Percentiles rank a stretch among this genome's conserved stretches.
These are phyloP conservation scores for Lomentospora prolificans DNA, from an alignment of 2,329 filamentous ascomycete genomes.

Conservation along the genomic window DNA sequence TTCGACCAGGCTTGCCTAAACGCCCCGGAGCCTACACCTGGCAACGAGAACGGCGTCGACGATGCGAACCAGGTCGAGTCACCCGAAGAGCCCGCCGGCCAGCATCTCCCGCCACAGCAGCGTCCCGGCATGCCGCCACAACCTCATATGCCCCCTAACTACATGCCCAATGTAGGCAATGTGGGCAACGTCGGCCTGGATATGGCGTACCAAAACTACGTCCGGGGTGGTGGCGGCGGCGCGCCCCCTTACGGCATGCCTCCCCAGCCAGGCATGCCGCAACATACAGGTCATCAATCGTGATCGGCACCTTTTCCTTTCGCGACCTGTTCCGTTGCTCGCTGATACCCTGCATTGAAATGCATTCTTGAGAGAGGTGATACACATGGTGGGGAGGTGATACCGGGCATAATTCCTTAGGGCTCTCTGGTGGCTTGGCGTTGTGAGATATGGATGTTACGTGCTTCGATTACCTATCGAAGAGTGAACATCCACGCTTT, in stretches of 20 bases:
- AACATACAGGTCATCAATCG: slow-evolving; percentile 73
- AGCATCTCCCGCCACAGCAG: slow-evolving; percentile 57
- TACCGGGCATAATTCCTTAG: slow-evolving; percentile 25
- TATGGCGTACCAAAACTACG: slow-evolving; percentile 77
- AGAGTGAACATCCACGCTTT: slow-evolving; percentile 11
- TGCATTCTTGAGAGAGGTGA: slow-evolving; percentile 36
- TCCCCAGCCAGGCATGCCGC: slow-evolving; percentile 66
- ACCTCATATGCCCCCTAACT: slow-evolving; percentile 53
- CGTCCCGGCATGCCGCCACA: slow-evolving; percentile 57
- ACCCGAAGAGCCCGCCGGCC: slow-evolving; percentile 75
- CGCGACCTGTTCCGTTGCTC: slow-evolving; percentile 24
- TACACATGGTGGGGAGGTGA: slow-evolving; percentile 13
- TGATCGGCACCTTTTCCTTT: slow-evolving; percentile 28
- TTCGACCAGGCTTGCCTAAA: slow-evolving; percentile 82
- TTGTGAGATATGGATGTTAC: slow-evolving; percentile 26
- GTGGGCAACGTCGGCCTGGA: slow-evolving; percentile 52
- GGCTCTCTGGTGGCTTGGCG: slow-evolving; percentile 33
- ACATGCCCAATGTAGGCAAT: slow-evolving; percentile 51
- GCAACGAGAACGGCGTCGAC: slow-evolving; percentile 73
- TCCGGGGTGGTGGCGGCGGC: slow-evolving; percentile 62
- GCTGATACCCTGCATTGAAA: slow-evolving; percentile 51
- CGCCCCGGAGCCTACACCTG: slow-evolving; percentile 78
- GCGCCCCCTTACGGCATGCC: slow-evolving; percentile 64
- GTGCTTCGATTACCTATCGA: background rate
- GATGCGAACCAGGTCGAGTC: slow-evolving; percentile 73